phyloP scores from a whole-genome alignment of 352 stramenopile species.

The Stephanocyclus meneghinianus region DNA sequence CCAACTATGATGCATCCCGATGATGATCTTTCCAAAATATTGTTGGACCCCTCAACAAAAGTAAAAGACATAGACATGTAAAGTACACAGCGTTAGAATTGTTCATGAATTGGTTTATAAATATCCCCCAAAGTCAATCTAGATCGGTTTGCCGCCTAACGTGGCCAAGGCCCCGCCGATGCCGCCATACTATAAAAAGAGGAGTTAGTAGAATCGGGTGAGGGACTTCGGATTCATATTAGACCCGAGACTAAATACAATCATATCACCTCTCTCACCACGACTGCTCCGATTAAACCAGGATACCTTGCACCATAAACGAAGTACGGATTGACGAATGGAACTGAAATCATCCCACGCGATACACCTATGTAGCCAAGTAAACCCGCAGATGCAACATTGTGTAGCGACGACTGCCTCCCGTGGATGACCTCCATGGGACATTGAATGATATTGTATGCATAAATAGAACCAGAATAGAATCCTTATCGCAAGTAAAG shows the following conservation, averaged over 20 bases:
- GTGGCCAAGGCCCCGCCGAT: slow-evolving; percentile 48
- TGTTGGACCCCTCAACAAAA: no score
- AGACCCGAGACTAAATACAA: neutral
- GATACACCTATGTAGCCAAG: slow-evolving; percentile 64
- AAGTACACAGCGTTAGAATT: no score
- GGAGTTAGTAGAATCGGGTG: neutral
- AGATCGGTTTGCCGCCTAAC: slow-evolving; percentile 53
- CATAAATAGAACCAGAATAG: slow-evolving; percentile 51
- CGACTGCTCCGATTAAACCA: slow-evolving; percentile 38
- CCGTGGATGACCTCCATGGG: slow-evolving; percentile 62
- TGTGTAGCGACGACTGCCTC: slow-evolving; percentile 39
- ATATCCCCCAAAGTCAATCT: neutral
- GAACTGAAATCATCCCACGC: slow-evolving; percentile 46
- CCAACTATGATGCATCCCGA: no score
- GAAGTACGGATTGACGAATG: slow-evolving; percentile 54
- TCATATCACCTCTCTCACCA: slow-evolving; percentile 13
- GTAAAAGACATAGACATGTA: no score
- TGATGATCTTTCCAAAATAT: no score
- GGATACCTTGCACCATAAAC: slow-evolving; percentile 38
- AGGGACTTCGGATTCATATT: neutral
- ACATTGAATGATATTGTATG: slow-evolving; percentile 63
- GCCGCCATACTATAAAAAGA: slow-evolving; percentile 35
- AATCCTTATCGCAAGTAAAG: slow-evolving; percentile 16
- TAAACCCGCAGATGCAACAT: slow-evolving; percentile 46
- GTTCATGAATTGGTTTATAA: no score